These are phyloP conservation scores for Pyricularia sp. DNA, from an alignment of 2,329 filamentous ascomycete genomes.

Conservation along the genomic window DNA sequence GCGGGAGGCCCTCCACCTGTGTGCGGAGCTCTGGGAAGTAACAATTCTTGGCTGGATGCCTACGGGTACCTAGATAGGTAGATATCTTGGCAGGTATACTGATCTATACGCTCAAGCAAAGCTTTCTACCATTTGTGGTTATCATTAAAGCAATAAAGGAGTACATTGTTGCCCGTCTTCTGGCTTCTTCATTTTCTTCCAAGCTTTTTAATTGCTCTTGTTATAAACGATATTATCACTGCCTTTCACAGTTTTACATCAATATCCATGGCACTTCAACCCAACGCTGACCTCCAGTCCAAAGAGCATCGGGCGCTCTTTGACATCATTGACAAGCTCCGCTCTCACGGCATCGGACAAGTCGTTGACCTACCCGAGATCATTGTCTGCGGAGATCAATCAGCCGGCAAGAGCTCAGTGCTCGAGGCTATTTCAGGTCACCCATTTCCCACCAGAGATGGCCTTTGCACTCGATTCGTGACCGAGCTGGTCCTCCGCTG, in stretches of 20 bases:
- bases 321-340: slow-evolving; percentile 25
- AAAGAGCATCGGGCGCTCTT: slow-evolving; percentile 23
- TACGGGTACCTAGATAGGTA: background rate
- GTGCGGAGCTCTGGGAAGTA: background rate
- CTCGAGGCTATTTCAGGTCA: slow-evolving; percentile 51
- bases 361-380: slow-evolving; percentile 30
- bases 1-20: background rate
- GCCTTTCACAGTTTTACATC: background rate
- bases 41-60: background rate
- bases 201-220: background rate
- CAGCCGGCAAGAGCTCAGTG: slow-evolving; percentile 50
- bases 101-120: too few species aligned
- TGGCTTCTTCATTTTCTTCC: too few species aligned
- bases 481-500: slow-evolving; percentile 47
- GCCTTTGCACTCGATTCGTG: slow-evolving; percentile 48
- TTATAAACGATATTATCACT: background rate
- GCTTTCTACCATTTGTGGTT: too few species aligned
- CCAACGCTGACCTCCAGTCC: slow-evolving; percentile 10
- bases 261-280: background rate
- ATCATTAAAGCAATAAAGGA: too few species aligned
- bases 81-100: too few species aligned
- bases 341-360: slow-evolving; percentile 21
- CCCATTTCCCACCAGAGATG: slow-evolving; percentile 43
- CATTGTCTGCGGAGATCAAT: slow-evolving; percentile 49
- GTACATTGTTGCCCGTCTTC: too few species aligned